These are phyloP conservation scores for Wolfiporia cocos DNA, from an alignment of 1,284 basidiomycete species.

Conservation along the genomic window DNA sequence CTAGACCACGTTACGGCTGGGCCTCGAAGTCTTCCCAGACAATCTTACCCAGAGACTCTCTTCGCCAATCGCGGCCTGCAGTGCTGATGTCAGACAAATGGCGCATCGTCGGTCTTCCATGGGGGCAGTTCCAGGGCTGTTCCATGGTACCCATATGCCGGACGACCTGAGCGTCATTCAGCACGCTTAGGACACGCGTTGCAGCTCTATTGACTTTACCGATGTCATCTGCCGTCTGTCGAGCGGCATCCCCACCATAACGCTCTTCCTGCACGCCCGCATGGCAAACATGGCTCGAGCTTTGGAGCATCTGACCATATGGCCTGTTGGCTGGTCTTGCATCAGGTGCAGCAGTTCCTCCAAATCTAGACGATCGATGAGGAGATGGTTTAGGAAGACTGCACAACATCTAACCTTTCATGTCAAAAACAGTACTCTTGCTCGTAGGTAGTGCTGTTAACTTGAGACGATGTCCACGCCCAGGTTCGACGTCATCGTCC, in stretches of 20 bases:
- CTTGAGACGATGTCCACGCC: conserved; percentile 48
- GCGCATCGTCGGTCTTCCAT: conserved; percentile 95
- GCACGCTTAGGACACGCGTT: neutral
- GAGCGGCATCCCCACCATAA: conserved; percentile 92
- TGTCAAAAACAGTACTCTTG: conserved; percentile 81
- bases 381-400: neutral
- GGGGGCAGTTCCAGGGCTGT: conserved; percentile 98
- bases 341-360: conserved; percentile 90
- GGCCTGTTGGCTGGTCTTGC: conserved; percentile 68
- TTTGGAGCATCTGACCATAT: conserved; percentile 87
- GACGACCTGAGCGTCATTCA: conserved; percentile 58
- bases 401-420: conserved; percentile 40
- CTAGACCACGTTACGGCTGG: too few relatives aligned
- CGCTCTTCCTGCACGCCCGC: conserved; percentile 91
- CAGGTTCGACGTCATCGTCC: conserved; percentile 47
- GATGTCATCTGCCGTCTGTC: conserved; percentile 74
- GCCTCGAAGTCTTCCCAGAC: conserved; percentile 16
- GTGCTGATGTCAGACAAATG: conserved; percentile 53
- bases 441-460: conserved; percentile 87
- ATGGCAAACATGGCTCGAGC: conserved; percentile 96
- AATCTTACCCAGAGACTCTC: conserved; percentile 1
- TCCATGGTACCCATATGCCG: conserved; percentile 94
- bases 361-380: conserved; percentile 56
- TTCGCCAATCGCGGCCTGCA: conserved; percentile 12
- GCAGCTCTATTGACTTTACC: conserved; percentile 37